These are phyloP conservation scores for Immersiporthe knoxdaviesiana DNA, from an alignment of 2,329 filamentous ascomycete genomes.

Conservation along the genomic window DNA sequence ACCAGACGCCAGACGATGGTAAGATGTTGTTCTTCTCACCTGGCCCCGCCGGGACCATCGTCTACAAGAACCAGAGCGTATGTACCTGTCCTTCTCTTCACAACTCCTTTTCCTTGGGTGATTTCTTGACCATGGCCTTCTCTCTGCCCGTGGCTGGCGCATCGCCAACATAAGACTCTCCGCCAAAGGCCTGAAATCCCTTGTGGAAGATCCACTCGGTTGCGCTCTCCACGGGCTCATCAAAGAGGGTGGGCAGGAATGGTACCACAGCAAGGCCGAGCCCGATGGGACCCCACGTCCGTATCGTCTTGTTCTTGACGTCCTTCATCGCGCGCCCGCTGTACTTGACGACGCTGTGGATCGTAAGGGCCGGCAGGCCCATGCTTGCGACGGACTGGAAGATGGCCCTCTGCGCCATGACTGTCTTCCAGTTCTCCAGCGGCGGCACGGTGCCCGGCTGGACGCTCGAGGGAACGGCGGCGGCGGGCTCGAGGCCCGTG, in stretches of 20 bases:
- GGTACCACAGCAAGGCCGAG: constrained; percentile 78
- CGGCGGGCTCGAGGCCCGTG: constrained; percentile 45
- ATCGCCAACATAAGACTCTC: constrained; percentile 57
- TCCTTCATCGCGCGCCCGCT: constrained; percentile 85
- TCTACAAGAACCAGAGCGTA: constrained; percentile 18
- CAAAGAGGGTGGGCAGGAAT: constrained; percentile 81
- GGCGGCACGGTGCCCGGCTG: constrained; percentile 59
- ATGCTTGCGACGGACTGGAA: constrained; percentile 93
- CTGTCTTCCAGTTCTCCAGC: constrained; percentile 85
- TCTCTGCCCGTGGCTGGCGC: constrained; percentile 59
- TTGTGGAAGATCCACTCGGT: constrained; percentile 91
- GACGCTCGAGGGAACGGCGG: background rate
- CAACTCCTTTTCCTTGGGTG: constrained; percentile 51
- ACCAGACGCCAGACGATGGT: constrained; percentile 7
- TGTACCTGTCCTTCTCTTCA: constrained; percentile 33
- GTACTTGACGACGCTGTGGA: constrained; percentile 90
- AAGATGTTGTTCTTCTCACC: constrained; percentile 6
- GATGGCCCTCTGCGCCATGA: constrained; percentile 87
- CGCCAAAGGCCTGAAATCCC: constrained; percentile 75
- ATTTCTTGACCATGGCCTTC: constrained; percentile 44
- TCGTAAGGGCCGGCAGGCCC: constrained; percentile 91
- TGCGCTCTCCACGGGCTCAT: constrained; percentile 88
- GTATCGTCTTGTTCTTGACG: constrained; percentile 71
- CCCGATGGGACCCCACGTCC: constrained; percentile 91
- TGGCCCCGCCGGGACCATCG: background rate